phyloP scores from a whole-genome alignment of 208 protist genomes.

The Leishmania lainsoni region DNA sequence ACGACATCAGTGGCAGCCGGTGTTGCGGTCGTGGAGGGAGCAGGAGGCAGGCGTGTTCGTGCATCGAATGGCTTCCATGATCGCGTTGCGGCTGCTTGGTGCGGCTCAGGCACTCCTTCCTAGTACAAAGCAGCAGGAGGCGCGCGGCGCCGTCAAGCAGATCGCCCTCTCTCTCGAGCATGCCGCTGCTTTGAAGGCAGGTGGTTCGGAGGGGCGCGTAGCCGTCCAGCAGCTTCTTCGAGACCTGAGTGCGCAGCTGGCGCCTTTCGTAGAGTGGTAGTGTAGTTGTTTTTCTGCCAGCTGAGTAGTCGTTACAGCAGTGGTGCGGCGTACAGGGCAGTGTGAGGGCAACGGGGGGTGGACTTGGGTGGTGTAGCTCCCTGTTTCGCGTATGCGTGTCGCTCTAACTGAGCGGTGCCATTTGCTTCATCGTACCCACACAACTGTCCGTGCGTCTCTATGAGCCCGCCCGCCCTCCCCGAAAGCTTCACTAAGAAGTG shows the following conservation, averaged over 20 bases:
- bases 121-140: conserved; percentile 20
- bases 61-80: conserved; percentile 42
- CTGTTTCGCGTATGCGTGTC: background rate
- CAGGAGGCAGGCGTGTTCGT: conserved; percentile 34
- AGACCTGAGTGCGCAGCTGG: background rate
- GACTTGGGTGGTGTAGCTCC: background rate
- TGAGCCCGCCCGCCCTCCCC: background rate
- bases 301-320: background rate
- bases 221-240: background rate
- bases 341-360: background rate
- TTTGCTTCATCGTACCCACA: background rate
- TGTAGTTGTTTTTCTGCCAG: background rate
- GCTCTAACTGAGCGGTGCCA: background rate
- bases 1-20: conserved; percentile 30
- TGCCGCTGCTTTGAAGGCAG: background rate
- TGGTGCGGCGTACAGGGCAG: background rate
- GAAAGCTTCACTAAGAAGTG: background rate
- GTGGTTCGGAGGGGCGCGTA: conserved; percentile 8
- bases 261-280: conserved; percentile 24
- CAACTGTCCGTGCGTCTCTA: background rate
- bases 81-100: conserved; percentile 40
- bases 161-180: conserved; percentile 5
- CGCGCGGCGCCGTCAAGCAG: conserved; percentile 18
- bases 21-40: conserved; percentile 27
- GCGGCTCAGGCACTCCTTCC: conserved; percentile 21